phyloP scores from a whole-genome alignment of 1,284 basidiomycete species.

The Ceraceosorus guamensis region DNA sequence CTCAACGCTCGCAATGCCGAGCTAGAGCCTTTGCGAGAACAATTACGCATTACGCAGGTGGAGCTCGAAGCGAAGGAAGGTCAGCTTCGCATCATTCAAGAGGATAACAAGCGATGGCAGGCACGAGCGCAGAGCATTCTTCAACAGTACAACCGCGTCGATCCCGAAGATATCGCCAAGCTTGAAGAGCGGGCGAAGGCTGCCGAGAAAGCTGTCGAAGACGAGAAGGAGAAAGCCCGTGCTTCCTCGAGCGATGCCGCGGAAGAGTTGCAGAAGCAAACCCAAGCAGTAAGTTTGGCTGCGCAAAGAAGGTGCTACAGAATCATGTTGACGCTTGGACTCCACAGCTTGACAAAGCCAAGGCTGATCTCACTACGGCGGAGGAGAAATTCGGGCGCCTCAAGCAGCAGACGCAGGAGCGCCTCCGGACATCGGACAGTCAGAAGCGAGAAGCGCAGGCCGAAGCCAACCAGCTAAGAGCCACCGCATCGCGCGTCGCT shows the following conservation, averaged over 20 bases:
- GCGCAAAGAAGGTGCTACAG: no score
- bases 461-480: conserved; percentile 28
- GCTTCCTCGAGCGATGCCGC: no score
- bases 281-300: no score
- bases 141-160: conserved; percentile 80
- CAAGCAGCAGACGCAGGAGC: conserved; percentile 32
- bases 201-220: conserved; percentile 10
- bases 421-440: conserved; percentile 15
- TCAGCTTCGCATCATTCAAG: conserved; percentile 66
- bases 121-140: conserved; percentile 71
- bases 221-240: conserved; percentile 1
- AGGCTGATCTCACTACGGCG: conserved; percentile 20
- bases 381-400: conserved; percentile 37
- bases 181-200: conserved; percentile 36
- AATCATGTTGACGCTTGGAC: no score
- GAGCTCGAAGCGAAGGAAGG: conserved; percentile 66
- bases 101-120: conserved; percentile 76
- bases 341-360: conserved; percentile 19
- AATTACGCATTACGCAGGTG: conserved; percentile 62
- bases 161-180: conserved; percentile 57
- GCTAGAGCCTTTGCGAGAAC: conserved; percentile 68
- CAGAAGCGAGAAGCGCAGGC: conserved; percentile 3
- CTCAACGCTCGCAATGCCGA: conserved; percentile 54
- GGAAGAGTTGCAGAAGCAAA: conserved; percentile 1
- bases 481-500: conserved; percentile 14